Conservation (phyloP, 306 rosid species). For the Neltuma alba region DNA sequence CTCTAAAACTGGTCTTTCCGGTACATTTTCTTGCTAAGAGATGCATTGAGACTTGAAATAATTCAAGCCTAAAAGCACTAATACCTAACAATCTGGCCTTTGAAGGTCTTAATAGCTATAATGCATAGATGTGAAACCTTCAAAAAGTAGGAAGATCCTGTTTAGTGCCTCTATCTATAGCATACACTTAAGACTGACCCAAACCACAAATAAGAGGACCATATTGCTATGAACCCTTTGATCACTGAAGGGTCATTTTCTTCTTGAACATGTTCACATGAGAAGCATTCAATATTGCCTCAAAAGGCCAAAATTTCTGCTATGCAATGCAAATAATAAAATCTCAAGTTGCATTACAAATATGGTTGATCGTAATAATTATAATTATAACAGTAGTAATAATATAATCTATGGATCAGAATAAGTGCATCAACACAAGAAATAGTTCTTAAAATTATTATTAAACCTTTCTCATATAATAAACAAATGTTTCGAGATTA, state of each 20-base stretch:
- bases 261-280: constrained; percentile 24
- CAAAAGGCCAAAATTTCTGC: constrained; percentile 17
- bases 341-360: constrained; percentile 24
- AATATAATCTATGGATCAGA: constrained; percentile 14
- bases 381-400: no score
- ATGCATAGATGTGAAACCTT: neutral
- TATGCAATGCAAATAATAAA: constrained; percentile 11
- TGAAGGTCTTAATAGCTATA: neutral
- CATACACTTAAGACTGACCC: neutral
- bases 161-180: neutral
- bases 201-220: neutral
- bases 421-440: neutral
- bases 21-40: no score
- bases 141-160: neutral
- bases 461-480: no score
- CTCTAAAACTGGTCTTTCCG: neutral
- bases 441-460: no score
- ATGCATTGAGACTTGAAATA: neutral
- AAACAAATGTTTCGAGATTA: no score
- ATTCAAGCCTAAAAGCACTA: neutral
- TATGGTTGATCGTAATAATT: neutral
- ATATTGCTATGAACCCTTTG: neutral
- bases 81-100: neutral
- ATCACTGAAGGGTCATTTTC: constrained; percentile 32
- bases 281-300: constrained; percentile 14